Percentiles rank a stretch among this genome's conserved stretches.
phyloP scores from a whole-genome alignment of 768 basidiomycete species.

The Pisolithus marmoratus region DNA sequence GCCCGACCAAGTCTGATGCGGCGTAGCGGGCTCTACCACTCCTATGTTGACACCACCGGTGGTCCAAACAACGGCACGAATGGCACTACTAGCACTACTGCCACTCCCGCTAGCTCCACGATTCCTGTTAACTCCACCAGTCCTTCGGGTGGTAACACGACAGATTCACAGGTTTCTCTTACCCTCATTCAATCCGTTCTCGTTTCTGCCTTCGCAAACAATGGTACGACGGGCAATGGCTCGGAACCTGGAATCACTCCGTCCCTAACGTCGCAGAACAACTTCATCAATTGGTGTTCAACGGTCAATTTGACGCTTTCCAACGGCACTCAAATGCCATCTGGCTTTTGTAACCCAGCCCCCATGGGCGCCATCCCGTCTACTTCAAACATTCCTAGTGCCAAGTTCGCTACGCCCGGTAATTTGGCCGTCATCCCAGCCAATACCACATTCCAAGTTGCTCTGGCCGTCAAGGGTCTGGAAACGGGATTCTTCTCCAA shows the following conservation, averaged over 20 bases:
- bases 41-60: slow-evolving; percentile 34
- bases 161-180: slow-evolving; percentile 19
- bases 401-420: slow-evolving; percentile 45
- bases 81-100: not conserved
- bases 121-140: too few relatives aligned
- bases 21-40: slow-evolving; percentile 8
- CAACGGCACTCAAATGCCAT: slow-evolving; percentile 48
- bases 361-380: slow-evolving; percentile 57
- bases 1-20: slow-evolving; percentile 35
- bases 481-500: slow-evolving; percentile 57
- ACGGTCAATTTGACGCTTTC: slow-evolving; percentile 49
- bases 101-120: too few relatives aligned
- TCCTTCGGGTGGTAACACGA: slow-evolving; percentile 11
- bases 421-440: slow-evolving; percentile 40
- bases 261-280: slow-evolving; percentile 60
- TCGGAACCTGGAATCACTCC: slow-evolving; percentile 42
- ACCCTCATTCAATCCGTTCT: slow-evolving; percentile 46
- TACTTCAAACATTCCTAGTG: slow-evolving; percentile 43
- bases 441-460: slow-evolving; percentile 48
- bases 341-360: slow-evolving; percentile 55
- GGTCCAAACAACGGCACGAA: slow-evolving; percentile 13
- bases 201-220: slow-evolving; percentile 46
- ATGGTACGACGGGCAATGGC: slow-evolving; percentile 36
- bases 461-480: slow-evolving; percentile 40
- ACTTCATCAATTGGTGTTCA: slow-evolving; percentile 68